Evolutionary conservation across 805 yeast genomes (phyloP).

Genomic region (Candida multigemmis): DNA sequence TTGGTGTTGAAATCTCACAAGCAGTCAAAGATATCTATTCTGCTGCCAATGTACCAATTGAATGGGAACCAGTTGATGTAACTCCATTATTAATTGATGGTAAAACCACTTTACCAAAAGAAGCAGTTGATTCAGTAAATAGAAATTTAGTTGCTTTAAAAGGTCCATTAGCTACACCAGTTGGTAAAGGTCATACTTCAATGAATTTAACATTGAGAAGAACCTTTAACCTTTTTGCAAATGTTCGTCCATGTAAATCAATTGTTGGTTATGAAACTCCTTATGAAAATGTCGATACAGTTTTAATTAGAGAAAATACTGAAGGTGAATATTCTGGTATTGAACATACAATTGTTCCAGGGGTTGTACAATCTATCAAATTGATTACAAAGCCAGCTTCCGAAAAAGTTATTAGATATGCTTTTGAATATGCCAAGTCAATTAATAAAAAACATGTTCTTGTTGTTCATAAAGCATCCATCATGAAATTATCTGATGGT

Average conservation of each 20-base stretch:
- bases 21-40: constrained; percentile 88
- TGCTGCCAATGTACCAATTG: constrained; percentile 93
- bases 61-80: constrained; percentile 96
- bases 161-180: constrained; percentile 98
- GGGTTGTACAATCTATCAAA: constrained; percentile 97
- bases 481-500: constrained; percentile 98
- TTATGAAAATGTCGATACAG: constrained; percentile 83
- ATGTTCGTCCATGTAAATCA: constrained; percentile 94
- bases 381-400: constrained; percentile 94
- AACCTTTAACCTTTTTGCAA: constrained; percentile 92
- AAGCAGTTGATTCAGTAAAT: constrained; percentile 88
- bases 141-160: constrained; percentile 90
- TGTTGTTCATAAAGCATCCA: constrained; percentile 97
- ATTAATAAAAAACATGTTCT: constrained; percentile 80
- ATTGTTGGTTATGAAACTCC: constrained; percentile 91
- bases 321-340: constrained; percentile 99
- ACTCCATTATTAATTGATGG: constrained; percentile 89
- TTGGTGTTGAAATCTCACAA: constrained; percentile 89
- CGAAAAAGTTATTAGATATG: constrained; percentile 93
- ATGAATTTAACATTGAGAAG: constrained; percentile 96
- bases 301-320: constrained; percentile 96
- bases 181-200: constrained; percentile 97
- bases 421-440: constrained; percentile 90
- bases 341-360: constrained; percentile 96
- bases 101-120: constrained; percentile 85